phyloP scores from a whole-genome alignment of 2,329 filamentous ascomycete genomes.

The Elsinoe perseae region DNA sequence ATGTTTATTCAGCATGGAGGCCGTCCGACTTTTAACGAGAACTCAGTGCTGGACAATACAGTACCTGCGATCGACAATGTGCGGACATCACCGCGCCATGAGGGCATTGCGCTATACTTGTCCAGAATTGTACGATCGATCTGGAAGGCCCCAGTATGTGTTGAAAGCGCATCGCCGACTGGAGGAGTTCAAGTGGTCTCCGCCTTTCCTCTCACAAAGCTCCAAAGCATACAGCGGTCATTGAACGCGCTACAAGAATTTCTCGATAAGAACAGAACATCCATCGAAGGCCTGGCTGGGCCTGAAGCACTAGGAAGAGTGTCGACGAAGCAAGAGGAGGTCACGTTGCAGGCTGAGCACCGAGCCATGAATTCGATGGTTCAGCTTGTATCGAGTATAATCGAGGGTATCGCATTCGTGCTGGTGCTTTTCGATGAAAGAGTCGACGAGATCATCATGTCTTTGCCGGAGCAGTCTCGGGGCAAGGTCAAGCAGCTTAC shows the following conservation, averaged over 20 bases:
- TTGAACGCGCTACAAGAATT: conserved; percentile 73
- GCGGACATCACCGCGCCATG: conserved; percentile 77
- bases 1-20: conserved; percentile 91
- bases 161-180: conserved; percentile 45
- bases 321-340: conserved; percentile 77
- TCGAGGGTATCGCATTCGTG: conserved; percentile 94
- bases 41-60: conserved; percentile 52
- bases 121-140: conserved; percentile 79
- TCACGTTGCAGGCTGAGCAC: conserved; percentile 88
- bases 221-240: conserved; percentile 70
- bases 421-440: conserved; percentile 90
- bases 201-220: conserved; percentile 58
- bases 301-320: conserved; percentile 75
- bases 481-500: conserved; percentile 68
- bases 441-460: conserved; percentile 74
- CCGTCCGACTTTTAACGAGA: conserved; percentile 75
- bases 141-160: conserved; percentile 74
- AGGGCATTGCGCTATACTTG: conserved; percentile 80
- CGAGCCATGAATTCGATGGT: conserved; percentile 82
- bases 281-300: conserved; percentile 90
- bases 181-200: conserved; percentile 59
- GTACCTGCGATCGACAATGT: conserved; percentile 72
- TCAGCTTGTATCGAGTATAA: conserved; percentile 78
- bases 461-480: conserved; percentile 63
- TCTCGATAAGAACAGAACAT: conserved; percentile 75